Conservation (phyloP, 169 alveolate genomes). For the Cryptosporidium sp. region DNA sequence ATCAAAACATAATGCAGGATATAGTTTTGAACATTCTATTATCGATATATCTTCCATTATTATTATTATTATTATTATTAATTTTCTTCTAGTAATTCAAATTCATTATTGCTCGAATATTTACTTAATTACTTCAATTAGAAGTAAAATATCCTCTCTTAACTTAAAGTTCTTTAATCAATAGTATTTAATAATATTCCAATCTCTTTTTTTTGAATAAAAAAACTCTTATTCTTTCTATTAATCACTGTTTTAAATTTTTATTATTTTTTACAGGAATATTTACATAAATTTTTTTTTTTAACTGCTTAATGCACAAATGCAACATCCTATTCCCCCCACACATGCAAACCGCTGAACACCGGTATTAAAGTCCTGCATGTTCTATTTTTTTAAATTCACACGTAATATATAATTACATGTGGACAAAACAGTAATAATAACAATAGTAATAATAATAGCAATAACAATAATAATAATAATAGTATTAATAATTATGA, state of each 20-base stretch:
- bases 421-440: conserved; percentile 1
- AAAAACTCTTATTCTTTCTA: neutral
- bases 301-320: neutral
- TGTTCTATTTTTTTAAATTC: neutral
- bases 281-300: neutral
- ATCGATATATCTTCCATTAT: neutral
- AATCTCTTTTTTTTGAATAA: neutral
- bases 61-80: neutral
- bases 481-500: no score
- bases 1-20: conserved; percentile 64
- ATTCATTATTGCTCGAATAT: neutral
- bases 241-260: neutral
- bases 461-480: neutral
- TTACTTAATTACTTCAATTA: neutral
- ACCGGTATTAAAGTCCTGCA: neutral
- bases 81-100: neutral
- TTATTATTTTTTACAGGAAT: neutral
- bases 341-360: conserved; percentile 16
- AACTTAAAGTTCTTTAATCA: neutral
- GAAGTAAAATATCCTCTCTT: neutral
- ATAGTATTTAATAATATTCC: neutral
- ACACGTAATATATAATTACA: neutral
- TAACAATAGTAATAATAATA: neutral
- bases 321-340: neutral
- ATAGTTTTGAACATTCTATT: conserved; percentile 33